A percentile compares a stretch with the other conserved stretches of the same genome.
These are phyloP conservation scores for Cordyceps sp. DNA, from an alignment of 2,329 filamentous ascomycete genomes.

Conservation along the genomic window DNA sequence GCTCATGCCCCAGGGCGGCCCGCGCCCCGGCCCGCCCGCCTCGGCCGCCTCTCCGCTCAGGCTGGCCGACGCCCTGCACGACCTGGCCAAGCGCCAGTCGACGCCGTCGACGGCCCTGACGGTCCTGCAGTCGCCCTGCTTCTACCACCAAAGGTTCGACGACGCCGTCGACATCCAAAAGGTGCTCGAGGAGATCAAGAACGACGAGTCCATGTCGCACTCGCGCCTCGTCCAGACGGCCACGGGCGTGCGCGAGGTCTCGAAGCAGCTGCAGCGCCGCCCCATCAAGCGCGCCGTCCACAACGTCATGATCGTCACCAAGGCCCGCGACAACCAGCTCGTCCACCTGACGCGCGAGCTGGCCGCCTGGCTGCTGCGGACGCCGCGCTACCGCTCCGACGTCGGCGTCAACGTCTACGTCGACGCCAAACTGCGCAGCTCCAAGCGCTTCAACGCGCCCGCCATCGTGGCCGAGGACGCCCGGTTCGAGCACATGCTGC, in stretches of 20 bases:
- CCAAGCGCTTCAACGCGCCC: constrained; percentile 70
- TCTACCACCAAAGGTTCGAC: constrained; percentile 94
- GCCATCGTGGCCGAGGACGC: constrained; percentile 58
- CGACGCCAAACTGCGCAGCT: constrained; percentile 82
- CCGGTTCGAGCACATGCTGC: constrained; percentile 68
- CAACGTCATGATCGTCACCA: constrained; percentile 97
- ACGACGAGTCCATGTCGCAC: constrained; percentile 80
- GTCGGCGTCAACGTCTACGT: constrained; percentile 95
- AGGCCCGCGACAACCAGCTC: constrained; percentile 86
- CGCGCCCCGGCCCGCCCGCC: constrained; percentile 19
- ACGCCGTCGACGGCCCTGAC: constrained; percentile 31
- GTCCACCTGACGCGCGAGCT: constrained; percentile 81
- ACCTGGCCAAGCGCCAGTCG: constrained; percentile 27
- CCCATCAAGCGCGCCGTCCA: constrained; percentile 83
- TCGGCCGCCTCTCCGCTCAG: constrained; percentile 38
- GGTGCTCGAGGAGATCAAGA: constrained; percentile 85
- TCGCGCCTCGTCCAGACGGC: constrained; percentile 90
- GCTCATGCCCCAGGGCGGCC: constrained; percentile 26
- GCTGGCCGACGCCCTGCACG: constrained; percentile 44
- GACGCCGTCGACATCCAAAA: constrained; percentile 90
- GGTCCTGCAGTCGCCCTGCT: constrained; percentile 75
- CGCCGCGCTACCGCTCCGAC: constrained; percentile 75
- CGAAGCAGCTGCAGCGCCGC: constrained; percentile 80
- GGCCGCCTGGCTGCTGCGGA: constrained; percentile 72
- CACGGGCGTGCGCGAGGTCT: constrained; percentile 86